Evolutionary conservation across 1,284 basidiomycete species (phyloP).

Genomic region (Takashimella koratensis): DNA sequence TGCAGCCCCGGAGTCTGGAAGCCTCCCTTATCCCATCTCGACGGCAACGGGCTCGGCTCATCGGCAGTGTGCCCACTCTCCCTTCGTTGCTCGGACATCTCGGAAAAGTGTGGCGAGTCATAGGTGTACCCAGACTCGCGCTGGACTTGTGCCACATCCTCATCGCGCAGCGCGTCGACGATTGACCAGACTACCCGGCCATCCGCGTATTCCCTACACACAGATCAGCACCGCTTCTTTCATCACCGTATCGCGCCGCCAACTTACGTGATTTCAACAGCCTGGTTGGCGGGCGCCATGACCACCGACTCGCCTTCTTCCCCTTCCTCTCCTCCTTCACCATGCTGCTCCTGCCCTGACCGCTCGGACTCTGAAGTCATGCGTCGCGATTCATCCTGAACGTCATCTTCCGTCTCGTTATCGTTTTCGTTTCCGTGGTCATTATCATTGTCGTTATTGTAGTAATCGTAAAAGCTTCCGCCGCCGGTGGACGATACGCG

Average conservation of each 20-base stretch:
- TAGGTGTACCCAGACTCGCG: not conserved
- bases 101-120: not conserved
- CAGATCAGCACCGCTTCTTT: too few species aligned
- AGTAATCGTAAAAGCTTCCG: conserved; percentile 33
- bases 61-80: too few species aligned
- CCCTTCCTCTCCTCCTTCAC: conserved; percentile 5
- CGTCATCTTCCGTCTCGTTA: not conserved
- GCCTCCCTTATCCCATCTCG: too few species aligned
- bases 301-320: conserved; percentile 1
- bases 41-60: too few species aligned
- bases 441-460: conserved; percentile 13
- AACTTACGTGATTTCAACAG: conserved; percentile 38
- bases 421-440: conserved; percentile 10
- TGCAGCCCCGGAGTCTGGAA: conserved; percentile 7
- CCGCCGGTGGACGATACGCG: conserved; percentile 16
- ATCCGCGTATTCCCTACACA: conserved; percentile 43
- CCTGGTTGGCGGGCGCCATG: conserved; percentile 13
- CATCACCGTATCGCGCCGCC: too few species aligned
- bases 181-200: conserved; percentile 44
- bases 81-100: not conserved
- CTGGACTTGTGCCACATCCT: not conserved
- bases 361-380: too few species aligned
- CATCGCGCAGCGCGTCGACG: conserved; percentile 34
- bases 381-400: too few species aligned
- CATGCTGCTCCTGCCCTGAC: too few species aligned